Conservation (phyloP, 768 basidiomycete species). For the Boletus barrowsii region DNA sequence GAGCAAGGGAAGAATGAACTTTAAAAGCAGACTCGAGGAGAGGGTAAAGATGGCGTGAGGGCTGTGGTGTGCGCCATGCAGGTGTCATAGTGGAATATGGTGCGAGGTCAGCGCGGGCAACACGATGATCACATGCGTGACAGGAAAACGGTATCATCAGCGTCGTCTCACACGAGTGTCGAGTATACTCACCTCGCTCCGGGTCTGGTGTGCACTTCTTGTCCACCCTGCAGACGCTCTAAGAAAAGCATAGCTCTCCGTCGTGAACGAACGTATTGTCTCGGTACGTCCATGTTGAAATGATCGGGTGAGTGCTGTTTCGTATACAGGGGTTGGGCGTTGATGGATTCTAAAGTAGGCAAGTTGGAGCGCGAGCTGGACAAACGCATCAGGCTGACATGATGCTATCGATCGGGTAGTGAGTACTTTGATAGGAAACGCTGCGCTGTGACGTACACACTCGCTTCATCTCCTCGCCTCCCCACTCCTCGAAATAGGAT, state of each 20-base stretch:
- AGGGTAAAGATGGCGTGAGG: conserved; percentile 32
- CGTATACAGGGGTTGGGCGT: conserved; percentile 84
- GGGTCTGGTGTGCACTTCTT: conserved; percentile 1
- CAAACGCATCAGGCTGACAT: conserved; percentile 74
- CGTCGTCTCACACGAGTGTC: not conserved
- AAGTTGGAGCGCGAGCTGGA: conserved; percentile 89
- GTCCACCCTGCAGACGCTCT: conserved; percentile 18
- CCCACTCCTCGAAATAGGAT: conserved; percentile 79
- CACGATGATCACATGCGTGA: not conserved
- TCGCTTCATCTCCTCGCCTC: conserved; percentile 82
- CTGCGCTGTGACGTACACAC: conserved; percentile 46
- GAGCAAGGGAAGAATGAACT: conserved; percentile 68
- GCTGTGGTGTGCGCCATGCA: conserved; percentile 1
- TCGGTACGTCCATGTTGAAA: conserved; percentile 89
- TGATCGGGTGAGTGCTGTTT: conserved; percentile 85
- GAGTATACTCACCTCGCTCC: conserved; percentile 11
- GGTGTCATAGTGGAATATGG: not conserved
- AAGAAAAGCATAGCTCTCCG: conserved; percentile 65
- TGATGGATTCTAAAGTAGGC: conserved; percentile 83
- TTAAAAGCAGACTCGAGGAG: conserved; percentile 67
- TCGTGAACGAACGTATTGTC: conserved; percentile 73
- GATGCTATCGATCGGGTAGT: conserved; percentile 36
- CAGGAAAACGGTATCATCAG: conserved; percentile 5
- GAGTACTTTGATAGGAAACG: not conserved
- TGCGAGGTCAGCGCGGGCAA: not conserved